A percentile compares a stretch with the other conserved stretches of the same genome.
phyloP scores from a whole-genome alignment of 805 yeast species.

The Tanozyma kutaoensis region DNA sequence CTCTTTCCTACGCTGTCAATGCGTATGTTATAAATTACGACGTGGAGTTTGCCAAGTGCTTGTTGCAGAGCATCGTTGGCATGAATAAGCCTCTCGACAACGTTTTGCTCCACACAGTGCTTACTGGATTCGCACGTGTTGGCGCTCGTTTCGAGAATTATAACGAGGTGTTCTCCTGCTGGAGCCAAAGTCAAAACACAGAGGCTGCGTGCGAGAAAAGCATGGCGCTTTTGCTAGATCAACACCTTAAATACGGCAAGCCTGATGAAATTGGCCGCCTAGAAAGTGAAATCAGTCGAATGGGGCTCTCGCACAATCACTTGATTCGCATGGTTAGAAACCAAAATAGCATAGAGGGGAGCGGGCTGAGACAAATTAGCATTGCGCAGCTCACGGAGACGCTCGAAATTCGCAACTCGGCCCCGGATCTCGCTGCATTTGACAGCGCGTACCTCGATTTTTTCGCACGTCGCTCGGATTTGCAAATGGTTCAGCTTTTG shows the following conservation, averaged over 20 bases:
- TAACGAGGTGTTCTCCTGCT: conserved; percentile 9
- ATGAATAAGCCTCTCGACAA: conserved; percentile 11
- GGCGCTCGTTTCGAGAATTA: conserved; percentile 20
- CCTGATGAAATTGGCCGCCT: conserved; percentile 11
- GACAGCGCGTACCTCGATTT: conserved; percentile 16
- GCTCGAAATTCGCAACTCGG: conserved; percentile 3
- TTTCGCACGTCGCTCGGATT: conserved; percentile 13
- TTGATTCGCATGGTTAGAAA: conserved; percentile 11
- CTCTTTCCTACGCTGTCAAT: conserved; percentile 15
- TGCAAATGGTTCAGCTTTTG: conserved; percentile 13
- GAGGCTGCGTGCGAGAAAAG: conserved; percentile 13
- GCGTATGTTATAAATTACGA: conserved; percentile 20
- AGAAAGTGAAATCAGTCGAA: conserved; percentile 8
- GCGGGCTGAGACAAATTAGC: conserved; percentile 12
- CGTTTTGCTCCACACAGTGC: conserved; percentile 12
- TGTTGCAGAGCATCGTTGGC: conserved; percentile 12
- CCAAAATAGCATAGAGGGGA: conserved; percentile 12
- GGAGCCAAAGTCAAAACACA: conserved; percentile 12
- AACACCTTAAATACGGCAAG: conserved; percentile 17
- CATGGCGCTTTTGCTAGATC: conserved; percentile 13
- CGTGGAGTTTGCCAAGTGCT: conserved; percentile 13
- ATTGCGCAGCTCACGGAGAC: conserved; percentile 13
- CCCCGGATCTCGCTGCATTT: conserved; percentile 9
- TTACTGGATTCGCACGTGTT: conserved; percentile 11
- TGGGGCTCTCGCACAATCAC: conserved; percentile 10